Evolutionary conservation across 2,329 filamentous ascomycete species (phyloP), one percentile per base, ranked within the genome.

Genomic region (Botryosphaeria dothidea): DNA sequence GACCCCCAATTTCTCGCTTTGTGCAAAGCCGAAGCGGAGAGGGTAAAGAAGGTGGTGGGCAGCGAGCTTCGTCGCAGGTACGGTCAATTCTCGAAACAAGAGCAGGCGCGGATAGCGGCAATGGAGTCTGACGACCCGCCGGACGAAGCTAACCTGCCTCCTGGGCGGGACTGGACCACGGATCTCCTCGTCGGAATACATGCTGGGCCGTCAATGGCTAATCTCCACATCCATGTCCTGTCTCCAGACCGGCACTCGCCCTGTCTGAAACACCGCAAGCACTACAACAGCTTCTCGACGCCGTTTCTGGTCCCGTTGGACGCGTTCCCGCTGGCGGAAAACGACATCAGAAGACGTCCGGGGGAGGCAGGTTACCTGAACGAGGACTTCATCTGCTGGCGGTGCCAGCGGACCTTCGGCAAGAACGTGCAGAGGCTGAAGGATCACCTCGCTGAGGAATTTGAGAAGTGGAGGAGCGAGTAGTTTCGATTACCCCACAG

Each of bases 211-310:
- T 93, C 90, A 64, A 98, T 99, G 95, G 89, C 86, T 68, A 92
- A 98, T 75, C 75, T 98, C 63, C 95, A 99, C 78, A 83, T 98
- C 3, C 95, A 99, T 77, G 87, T 98, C 31, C 79, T 98, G 65
- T 92, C 91, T 43, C 82, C 87, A 19, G 95, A 99, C 75, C 90
- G 92, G 83, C 84, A 87, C 71, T 92, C 90, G 41, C 84, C 86
- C 11, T 84, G 84, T 51, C 69, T 97, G 77, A 92, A 89, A 79
- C 88, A 94, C 74, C 84, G 88, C 68, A 94, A 93, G 75, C 95
- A 98, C 79, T 98, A 97, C 79, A 92, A 95, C 73, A 95, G 91
- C 68, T 98, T 98, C 78, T 88, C 86, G 34, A 96, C 93, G 61
- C 85, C 86, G 3, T 99, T 98, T 75, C 86, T 99, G 23, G 86